Evolutionary conservation across 345 rosid genomes (phyloP).

Genomic region (Toxicodendron radicans): DNA sequence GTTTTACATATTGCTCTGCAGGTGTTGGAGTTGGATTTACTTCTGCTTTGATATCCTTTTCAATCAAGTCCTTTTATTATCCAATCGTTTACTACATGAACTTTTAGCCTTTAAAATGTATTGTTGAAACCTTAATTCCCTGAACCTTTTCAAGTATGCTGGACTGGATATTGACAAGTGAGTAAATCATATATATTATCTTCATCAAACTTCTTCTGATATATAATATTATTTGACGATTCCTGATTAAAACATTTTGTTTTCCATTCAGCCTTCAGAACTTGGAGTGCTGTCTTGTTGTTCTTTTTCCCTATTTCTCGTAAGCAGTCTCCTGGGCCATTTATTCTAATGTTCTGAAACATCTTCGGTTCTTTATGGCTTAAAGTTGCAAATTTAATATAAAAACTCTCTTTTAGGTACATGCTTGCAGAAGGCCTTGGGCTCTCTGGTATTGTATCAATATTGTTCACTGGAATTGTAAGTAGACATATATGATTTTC

Average conservation of each 20-base stretch:
- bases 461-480: slow-evolving; percentile 95
- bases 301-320: slow-evolving; percentile 96
- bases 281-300: slow-evolving; percentile 97
- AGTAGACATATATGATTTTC: slow-evolving; percentile 31
- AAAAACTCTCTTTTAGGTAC: slow-evolving; percentile 49
- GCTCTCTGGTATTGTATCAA: slow-evolving; percentile 97
- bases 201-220: slow-evolving; percentile 11
- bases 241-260: slow-evolving; percentile 14
- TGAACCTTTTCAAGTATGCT: slow-evolving; percentile 97
- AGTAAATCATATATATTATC: slow-evolving; percentile 33
- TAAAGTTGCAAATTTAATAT: slow-evolving; percentile 2
- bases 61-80: neutral
- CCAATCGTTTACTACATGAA: slow-evolving; percentile 1
- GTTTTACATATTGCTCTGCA: slow-evolving; percentile 37
- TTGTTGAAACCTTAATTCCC: slow-evolving; percentile 70
- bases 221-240: neutral
- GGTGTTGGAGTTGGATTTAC: slow-evolving; percentile 98
- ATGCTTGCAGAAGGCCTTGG: slow-evolving; percentile 99
- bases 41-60: slow-evolving; percentile 96
- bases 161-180: slow-evolving; percentile 97
- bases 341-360: slow-evolving; percentile 8
- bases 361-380: neutral
- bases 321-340: slow-evolving; percentile 36
- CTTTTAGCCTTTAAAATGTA: slow-evolving; percentile 22
- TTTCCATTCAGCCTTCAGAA: slow-evolving; percentile 78